These are phyloP conservation scores for Coemansia nantahalensis DNA, from an alignment of 192 early-diverging fungal genomes.

Conservation along the genomic window DNA sequence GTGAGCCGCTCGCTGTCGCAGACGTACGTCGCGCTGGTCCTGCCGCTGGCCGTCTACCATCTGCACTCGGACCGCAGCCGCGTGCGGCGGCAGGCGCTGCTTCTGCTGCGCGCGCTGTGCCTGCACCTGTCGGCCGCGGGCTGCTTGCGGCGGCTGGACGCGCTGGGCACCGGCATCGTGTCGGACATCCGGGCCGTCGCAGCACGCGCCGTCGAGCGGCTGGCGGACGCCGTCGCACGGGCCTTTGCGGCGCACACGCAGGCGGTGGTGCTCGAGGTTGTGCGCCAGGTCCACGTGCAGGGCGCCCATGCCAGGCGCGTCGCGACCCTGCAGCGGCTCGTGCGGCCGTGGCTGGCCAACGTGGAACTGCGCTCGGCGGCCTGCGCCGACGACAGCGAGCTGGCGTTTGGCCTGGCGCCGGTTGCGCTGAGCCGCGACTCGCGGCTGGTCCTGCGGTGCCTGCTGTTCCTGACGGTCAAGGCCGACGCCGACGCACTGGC, in stretches of 20 bases:
- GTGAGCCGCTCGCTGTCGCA: constrained; percentile 13
- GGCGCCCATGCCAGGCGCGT: constrained; percentile 10
- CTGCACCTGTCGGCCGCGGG: constrained; percentile 13
- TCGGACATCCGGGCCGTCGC: constrained; percentile 43
- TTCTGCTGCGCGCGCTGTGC: constrained; percentile 35
- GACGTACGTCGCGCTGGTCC: constrained; percentile 14
- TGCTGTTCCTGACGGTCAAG: constrained; percentile 38
- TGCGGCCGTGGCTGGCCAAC: constrained; percentile 41
- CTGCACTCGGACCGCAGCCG: constrained; percentile 27
- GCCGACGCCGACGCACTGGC: constrained; percentile 14
- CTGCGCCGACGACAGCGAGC: constrained; percentile 2
- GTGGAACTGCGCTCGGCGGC: constrained; percentile 12
- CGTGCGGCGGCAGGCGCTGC: constrained; percentile 37
- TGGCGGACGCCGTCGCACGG: constrained; percentile 20
- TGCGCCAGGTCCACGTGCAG: constrained; percentile 39
- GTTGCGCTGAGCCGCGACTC: constrained; percentile 31
- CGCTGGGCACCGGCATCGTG: constrained; percentile 43
- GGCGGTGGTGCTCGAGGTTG: constrained; percentile 22
- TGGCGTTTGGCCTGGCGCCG: constrained; percentile 10
- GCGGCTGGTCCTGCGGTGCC: constrained; percentile 42
- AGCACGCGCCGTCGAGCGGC: constrained; percentile 10
- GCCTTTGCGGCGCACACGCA: constrained; percentile 29
- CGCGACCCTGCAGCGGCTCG: constrained; percentile 7
- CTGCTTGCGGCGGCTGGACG: constrained; percentile 23
- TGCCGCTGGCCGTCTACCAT: constrained; percentile 39